These are phyloP conservation scores for Candida buenavistaensis DNA, from an alignment of 1,139 yeast species.

Conservation along the genomic window DNA sequence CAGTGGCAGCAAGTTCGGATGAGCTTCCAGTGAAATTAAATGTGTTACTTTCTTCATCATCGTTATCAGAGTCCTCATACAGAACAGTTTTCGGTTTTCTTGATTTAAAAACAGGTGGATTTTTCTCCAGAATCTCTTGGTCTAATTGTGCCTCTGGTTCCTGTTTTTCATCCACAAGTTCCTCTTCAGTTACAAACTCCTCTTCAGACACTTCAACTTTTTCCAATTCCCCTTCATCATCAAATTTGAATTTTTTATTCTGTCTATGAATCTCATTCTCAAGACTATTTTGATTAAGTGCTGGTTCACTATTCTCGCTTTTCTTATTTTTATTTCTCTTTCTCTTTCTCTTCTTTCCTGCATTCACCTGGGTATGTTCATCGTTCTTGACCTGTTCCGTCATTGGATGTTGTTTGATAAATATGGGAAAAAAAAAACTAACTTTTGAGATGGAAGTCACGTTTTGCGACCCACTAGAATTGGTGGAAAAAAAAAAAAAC, in stretches of 20 bases:
- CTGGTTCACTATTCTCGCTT: not conserved
- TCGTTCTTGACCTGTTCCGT: constrained; percentile 9
- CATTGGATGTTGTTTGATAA: constrained; percentile 3
- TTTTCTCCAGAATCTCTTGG: not conserved
- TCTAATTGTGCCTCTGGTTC: constrained; percentile 1
- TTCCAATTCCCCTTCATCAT: constrained; percentile 17
- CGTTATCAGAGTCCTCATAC: constrained; percentile 29
- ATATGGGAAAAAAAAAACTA: constrained; percentile 3
- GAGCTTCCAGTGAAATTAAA: constrained; percentile 4
- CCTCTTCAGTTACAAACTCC: too few relatives aligned
- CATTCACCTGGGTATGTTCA: constrained; percentile 7
- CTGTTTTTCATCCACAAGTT: constrained; percentile 1
- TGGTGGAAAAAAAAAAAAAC: constrained; percentile 3
- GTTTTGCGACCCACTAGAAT: not conserved
- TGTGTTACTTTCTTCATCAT: constrained; percentile 19
- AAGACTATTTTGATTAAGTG: not conserved
- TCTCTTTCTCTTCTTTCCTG: constrained; percentile 22
- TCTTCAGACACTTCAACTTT: not conserved
- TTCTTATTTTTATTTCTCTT: constrained; percentile 20
- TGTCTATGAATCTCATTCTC: constrained; percentile 8
- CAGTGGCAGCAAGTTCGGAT: constrained; percentile 35
- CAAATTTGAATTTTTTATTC: constrained; percentile 32
- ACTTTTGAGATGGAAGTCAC: not conserved
- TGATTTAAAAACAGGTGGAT: constrained; percentile 6
- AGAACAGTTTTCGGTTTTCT: constrained; percentile 13